Conservation (phyloP, 495 filamentous ascomycete genomes). For the Hypoxylon intermedium region DNA sequence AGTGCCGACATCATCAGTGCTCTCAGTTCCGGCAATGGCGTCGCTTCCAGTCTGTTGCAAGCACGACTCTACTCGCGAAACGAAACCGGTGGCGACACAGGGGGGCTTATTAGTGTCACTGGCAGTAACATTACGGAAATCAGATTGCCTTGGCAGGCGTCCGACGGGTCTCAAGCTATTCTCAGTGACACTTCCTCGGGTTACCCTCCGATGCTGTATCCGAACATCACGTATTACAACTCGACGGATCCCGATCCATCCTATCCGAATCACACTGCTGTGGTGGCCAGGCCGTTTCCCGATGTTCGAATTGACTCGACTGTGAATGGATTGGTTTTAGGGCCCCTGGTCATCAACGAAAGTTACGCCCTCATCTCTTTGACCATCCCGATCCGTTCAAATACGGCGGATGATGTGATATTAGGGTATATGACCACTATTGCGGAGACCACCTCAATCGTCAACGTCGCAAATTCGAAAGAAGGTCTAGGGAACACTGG, state of each 20-base stretch:
- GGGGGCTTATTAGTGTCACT: slow-evolving; percentile 68
- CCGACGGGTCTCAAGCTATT: slow-evolving; percentile 62
- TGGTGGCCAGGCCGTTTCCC: slow-evolving; percentile 50
- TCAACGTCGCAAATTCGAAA: slow-evolving; percentile 61
- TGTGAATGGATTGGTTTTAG: slow-evolving; percentile 66
- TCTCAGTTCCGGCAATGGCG: slow-evolving; percentile 59
- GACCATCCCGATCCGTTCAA: slow-evolving; percentile 75
- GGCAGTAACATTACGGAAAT: slow-evolving; percentile 53
- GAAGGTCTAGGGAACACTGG: slow-evolving; percentile 75
- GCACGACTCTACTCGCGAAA: slow-evolving; percentile 70
- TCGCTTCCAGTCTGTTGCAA: slow-evolving; percentile 66
- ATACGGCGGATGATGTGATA: slow-evolving; percentile 61
- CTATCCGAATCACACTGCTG: slow-evolving; percentile 49
- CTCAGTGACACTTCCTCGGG: slow-evolving; percentile 67
- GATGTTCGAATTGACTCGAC: slow-evolving; percentile 61
- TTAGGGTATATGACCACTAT: slow-evolving; percentile 80
- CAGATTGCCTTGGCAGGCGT: slow-evolving; percentile 60
- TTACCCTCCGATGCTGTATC: slow-evolving; percentile 73
- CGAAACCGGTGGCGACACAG: slow-evolving; percentile 54
- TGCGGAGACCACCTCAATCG: slow-evolving; percentile 65
- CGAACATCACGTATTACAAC: slow-evolving; percentile 70
- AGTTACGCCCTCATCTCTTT: slow-evolving; percentile 80
- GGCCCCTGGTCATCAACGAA: slow-evolving; percentile 71
- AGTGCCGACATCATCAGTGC: slow-evolving; percentile 66
- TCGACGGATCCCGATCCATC: slow-evolving; percentile 45